A percentile compares a stretch with the other conserved stretches of the same genome.
These are phyloP conservation scores for Kodamaea arcana DNA, from an alignment of 1,139 yeast genomes.

Conservation along the genomic window DNA sequence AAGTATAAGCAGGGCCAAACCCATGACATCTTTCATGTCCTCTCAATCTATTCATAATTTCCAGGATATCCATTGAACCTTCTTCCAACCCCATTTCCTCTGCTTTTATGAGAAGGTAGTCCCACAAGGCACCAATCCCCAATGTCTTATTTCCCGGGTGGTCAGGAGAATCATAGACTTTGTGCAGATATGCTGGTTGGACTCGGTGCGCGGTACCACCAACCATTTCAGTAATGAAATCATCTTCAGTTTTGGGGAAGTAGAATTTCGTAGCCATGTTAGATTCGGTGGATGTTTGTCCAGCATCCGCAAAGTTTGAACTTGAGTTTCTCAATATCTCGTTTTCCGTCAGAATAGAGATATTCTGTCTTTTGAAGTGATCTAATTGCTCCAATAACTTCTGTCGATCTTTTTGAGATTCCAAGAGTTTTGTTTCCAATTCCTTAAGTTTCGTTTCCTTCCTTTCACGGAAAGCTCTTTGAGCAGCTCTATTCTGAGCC, in stretches of 20 bases:
- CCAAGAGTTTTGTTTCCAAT: conserved; percentile 54
- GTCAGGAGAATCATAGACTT: conserved; percentile 35
- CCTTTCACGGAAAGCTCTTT: conserved; percentile 82
- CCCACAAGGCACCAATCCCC: conserved; percentile 82
- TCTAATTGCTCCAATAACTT: conserved; percentile 53
- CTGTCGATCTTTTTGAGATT: conserved; percentile 58
- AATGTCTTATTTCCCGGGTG: conserved; percentile 44
- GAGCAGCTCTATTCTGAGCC: conserved; percentile 88
- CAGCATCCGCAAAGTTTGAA: neutral
- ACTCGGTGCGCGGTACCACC: conserved; percentile 18
- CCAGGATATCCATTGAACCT: conserved; percentile 50
- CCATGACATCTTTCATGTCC: conserved; percentile 80
- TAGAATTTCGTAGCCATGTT: conserved; percentile 17
- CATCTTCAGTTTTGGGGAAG: conserved; percentile 36
- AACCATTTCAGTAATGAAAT: conserved; percentile 30
- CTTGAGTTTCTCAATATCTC: conserved; percentile 32
- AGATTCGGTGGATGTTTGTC: neutral
- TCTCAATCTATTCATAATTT: conserved; percentile 53
- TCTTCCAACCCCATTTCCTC: conserved; percentile 42
- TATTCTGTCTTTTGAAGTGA: conserved; percentile 48
- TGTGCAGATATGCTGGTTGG: conserved; percentile 19
- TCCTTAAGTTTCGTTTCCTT: conserved; percentile 72
- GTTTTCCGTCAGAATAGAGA: conserved; percentile 56
- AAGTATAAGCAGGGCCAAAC: conserved; percentile 74
- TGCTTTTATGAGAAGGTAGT: conserved; percentile 53